phyloP scores from a whole-genome alignment of 805 yeast genomes.

The Lachancea sp. region DNA sequence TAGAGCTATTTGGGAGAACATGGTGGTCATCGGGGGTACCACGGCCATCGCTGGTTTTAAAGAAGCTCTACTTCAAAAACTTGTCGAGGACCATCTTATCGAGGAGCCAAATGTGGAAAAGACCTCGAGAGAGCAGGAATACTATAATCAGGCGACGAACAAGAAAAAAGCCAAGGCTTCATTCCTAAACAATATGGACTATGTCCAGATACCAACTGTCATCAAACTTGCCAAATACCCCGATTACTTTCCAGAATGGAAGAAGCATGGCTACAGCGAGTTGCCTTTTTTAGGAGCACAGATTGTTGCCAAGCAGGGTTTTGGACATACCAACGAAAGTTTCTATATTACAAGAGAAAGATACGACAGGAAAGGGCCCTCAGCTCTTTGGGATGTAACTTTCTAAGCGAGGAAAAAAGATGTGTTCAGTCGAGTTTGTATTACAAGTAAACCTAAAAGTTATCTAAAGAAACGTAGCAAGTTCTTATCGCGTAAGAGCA shows the following conservation, averaged over 20 bases:
- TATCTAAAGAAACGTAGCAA: too few species aligned
- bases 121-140: slow-evolving; percentile 23
- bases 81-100: slow-evolving; percentile 52
- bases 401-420: slow-evolving; percentile 18
- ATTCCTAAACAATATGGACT: slow-evolving; percentile 26
- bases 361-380: slow-evolving; percentile 76
- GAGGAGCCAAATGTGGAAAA: slow-evolving; percentile 29
- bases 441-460: too few species aligned
- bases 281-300: slow-evolving; percentile 80
- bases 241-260: slow-evolving; percentile 95
- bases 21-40: slow-evolving; percentile 76
- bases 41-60: slow-evolving; percentile 67
- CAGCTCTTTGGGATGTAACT: slow-evolving; percentile 65
- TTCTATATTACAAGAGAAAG: slow-evolving; percentile 61
- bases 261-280: slow-evolving; percentile 68
- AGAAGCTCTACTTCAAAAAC: slow-evolving; percentile 55
- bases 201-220: slow-evolving; percentile 73
- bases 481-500: too few species aligned
- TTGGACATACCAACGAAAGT: slow-evolving; percentile 56
- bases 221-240: slow-evolving; percentile 67
- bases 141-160: slow-evolving; percentile 29
- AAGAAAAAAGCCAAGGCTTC: slow-evolving; percentile 29
- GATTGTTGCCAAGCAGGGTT: slow-evolving; percentile 80
- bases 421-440: neutral
- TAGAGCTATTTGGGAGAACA: slow-evolving; percentile 79